These are phyloP conservation scores for Epichloe gansuensis DNA, from an alignment of 2,329 filamentous ascomycete genomes.

Conservation along the genomic window DNA sequence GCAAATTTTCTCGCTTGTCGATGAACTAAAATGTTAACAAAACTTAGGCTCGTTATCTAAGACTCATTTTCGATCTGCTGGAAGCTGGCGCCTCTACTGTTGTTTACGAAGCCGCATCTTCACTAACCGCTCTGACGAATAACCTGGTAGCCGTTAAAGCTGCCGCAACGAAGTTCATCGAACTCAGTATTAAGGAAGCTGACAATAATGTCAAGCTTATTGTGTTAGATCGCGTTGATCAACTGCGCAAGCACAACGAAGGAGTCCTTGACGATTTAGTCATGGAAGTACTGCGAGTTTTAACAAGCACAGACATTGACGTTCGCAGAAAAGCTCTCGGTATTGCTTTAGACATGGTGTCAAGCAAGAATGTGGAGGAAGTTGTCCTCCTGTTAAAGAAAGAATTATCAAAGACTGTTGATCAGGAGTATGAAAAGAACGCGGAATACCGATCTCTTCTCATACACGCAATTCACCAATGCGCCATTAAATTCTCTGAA, in stretches of 20 bases:
- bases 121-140: conserved; percentile 81
- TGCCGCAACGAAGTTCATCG: conserved; percentile 89
- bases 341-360: conserved; percentile 93
- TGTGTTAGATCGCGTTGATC: conserved; percentile 85
- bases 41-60: conserved; percentile 66
- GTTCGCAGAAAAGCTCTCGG: conserved; percentile 83
- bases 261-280: conserved; percentile 85
- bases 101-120: conserved; percentile 93
- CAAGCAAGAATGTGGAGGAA: conserved; percentile 97
- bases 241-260: conserved; percentile 75
- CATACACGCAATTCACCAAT: conserved; percentile 95
- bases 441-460: conserved; percentile 86
- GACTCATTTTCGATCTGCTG: conserved; percentile 90
- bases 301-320: conserved; percentile 92
- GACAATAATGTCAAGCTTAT: conserved; percentile 99
- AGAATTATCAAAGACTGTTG: conserved; percentile 91
- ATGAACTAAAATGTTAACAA: conserved; percentile 10
- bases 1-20: conserved; percentile 11
- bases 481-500: conserved; percentile 97
- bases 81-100: conserved; percentile 90
- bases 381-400: conserved; percentile 95
- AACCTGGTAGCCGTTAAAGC: conserved; percentile 98
- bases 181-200: conserved; percentile 91
- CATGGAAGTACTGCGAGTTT: conserved; percentile 92
- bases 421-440: conserved; percentile 98